Evolutionary conservation across 2,329 filamentous ascomycete genomes (phyloP).

Genomic region (Penicillium sp.): DNA sequence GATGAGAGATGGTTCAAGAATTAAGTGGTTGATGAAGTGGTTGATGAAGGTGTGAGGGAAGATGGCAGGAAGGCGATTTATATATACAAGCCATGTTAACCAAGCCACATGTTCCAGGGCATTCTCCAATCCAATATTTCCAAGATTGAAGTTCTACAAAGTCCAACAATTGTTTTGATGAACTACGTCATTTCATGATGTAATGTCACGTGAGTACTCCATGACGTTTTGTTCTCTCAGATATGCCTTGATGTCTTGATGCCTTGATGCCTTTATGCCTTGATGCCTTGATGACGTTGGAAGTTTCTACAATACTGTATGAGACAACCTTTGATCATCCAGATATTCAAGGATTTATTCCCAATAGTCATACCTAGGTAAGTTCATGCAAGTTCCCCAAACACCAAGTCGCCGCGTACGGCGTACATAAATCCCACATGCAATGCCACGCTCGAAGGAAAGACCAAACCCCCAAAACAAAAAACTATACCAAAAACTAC

Average conservation of each 20-base stretch:
- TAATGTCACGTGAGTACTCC: slow-evolving; percentile 23
- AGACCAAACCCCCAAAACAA: neutral
- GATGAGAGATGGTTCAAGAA: neutral
- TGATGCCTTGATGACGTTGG: neutral
- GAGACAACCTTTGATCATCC: neutral
- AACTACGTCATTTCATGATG: slow-evolving; percentile 22
- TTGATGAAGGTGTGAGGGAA: neutral
- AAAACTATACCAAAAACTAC: slow-evolving; percentile 29
- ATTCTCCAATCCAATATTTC: neutral
- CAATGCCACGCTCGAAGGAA: slow-evolving; percentile 19
- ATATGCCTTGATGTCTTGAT: too few relatives aligned
- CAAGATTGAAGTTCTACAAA: slow-evolving; percentile 2
- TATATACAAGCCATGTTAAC: neutral
- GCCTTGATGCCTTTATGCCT: too few relatives aligned
- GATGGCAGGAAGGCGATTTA: neutral
- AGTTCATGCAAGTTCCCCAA: neutral
- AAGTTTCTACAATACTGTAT: neutral
- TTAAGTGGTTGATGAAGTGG: neutral
- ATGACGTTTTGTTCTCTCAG: neutral
- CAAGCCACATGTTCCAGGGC: neutral
- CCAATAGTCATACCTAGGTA: neutral
- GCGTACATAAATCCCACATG: neutral
- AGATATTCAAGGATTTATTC: neutral
- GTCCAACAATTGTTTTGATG: slow-evolving; percentile 3
- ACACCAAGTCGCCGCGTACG: neutral